These are phyloP conservation scores for Geranomyces variabilis DNA, from an alignment of 192 early-diverging fungal genomes.

Conservation along the genomic window DNA sequence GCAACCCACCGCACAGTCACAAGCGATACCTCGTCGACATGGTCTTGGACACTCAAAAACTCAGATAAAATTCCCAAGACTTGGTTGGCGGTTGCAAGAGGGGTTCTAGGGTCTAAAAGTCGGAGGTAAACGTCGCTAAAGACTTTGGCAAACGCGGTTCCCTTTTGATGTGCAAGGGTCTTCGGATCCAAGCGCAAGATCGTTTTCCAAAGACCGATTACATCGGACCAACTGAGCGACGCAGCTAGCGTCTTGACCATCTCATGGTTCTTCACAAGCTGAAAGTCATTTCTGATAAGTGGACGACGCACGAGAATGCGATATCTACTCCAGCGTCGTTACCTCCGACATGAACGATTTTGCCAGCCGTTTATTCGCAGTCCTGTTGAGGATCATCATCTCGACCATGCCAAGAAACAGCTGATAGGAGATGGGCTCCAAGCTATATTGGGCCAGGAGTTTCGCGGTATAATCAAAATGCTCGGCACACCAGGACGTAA, in stretches of 20 bases:
- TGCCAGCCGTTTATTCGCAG: neutral
- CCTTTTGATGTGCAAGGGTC: neutral
- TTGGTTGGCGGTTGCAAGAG: neutral
- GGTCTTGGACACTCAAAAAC: conserved; percentile 1
- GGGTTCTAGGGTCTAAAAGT: neutral
- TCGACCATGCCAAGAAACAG: conserved; percentile 28
- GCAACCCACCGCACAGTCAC: neutral
- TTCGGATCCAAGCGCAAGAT: conserved; percentile 42
- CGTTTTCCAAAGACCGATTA: conserved; percentile 50
- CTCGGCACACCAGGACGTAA: conserved; percentile 21
- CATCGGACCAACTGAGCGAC: conserved; percentile 12
- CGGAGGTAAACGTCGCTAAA: neutral
- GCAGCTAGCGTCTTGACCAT: neutral
- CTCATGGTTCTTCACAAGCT: conserved; percentile 2
- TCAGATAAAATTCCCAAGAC: conserved; percentile 13
- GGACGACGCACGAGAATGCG: neutral
- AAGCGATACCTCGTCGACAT: conserved; percentile 12
- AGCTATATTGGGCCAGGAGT: neutral
- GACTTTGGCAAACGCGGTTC: neutral
- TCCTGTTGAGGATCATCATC: conserved; percentile 16
- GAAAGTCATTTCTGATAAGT: neutral
- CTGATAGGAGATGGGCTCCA: neutral
- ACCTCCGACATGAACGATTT: conserved; percentile 6
- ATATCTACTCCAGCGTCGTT: neutral
- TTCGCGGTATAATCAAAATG: conserved; percentile 7